Percentiles rank a stretch among this genome's conserved stretches.
These are phyloP conservation scores for Secale cereale DNA, from an alignment of 176 grass and related monocot species.

Conservation along the genomic window DNA sequence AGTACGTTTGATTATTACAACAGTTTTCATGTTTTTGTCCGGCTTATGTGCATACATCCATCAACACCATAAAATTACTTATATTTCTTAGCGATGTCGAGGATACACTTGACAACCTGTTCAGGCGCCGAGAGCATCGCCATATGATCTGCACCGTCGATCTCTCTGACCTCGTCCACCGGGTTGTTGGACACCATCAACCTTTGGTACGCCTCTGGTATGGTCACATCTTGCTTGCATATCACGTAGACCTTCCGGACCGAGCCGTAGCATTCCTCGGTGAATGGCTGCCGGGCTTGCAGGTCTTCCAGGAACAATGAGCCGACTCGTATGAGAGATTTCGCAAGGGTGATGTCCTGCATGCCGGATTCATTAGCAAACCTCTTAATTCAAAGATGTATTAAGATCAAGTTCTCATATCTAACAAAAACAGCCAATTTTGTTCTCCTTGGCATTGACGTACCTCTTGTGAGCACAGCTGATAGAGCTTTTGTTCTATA, in stretches of 20 bases:
- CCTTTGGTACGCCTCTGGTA: slow-evolving; percentile 11
- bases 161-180: slow-evolving; percentile 39
- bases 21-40: too few species aligned
- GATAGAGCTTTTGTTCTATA: not conserved
- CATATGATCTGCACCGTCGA: slow-evolving; percentile 55
- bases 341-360: slow-evolving; percentile 51
- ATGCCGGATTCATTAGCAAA: not conserved
- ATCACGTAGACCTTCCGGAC: slow-evolving; percentile 43
- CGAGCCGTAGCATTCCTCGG: slow-evolving; percentile 33
- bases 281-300: slow-evolving; percentile 3
- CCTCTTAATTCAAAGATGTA: not conserved
- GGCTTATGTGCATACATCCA: not conserved
- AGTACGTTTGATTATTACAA: too few species aligned
- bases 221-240: slow-evolving; percentile 30
- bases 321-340: slow-evolving; percentile 32
- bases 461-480: slow-evolving; percentile 16
- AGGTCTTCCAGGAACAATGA: slow-evolving; percentile 49
- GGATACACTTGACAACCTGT: slow-evolving; percentile 20
- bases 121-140: slow-evolving; percentile 44
- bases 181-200: slow-evolving; percentile 33
- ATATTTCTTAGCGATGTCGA: slow-evolving; percentile 21
- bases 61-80: not conserved
- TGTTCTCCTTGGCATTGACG: not conserved
- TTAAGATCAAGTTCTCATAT: not conserved
- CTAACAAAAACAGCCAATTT: not conserved